phyloP scores from a whole-genome alignment of 495 filamentous ascomycete genomes.

The Podospora pseudocomata region DNA sequence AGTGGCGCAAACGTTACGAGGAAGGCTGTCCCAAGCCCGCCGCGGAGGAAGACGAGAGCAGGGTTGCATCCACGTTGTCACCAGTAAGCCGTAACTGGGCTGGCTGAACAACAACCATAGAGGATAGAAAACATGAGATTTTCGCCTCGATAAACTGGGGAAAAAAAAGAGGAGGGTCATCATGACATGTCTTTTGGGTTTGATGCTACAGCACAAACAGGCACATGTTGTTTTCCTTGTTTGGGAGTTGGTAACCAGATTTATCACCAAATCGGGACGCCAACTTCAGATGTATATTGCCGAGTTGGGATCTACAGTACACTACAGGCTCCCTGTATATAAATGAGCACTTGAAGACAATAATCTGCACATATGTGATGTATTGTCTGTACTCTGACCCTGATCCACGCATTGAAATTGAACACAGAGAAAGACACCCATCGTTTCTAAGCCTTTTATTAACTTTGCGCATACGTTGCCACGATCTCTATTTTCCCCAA shows the following conservation, averaged over 20 bases:
- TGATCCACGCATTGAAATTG: too few species aligned
- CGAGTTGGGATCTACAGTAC: conserved; percentile 5
- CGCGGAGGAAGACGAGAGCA: background rate
- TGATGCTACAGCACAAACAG: background rate
- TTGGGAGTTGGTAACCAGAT: background rate
- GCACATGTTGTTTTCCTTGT: background rate
- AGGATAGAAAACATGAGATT: background rate
- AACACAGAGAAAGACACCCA: background rate
- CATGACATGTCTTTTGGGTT: background rate
- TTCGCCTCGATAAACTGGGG: background rate
- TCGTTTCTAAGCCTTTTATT: background rate
- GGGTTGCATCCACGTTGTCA: background rate
- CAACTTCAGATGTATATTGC: conserved; percentile 4
- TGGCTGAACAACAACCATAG: background rate
- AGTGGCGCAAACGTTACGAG: background rate
- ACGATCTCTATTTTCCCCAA: background rate
- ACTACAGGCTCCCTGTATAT: conserved; percentile 5
- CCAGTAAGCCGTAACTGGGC: background rate
- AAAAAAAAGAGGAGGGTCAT: background rate
- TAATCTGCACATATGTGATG: background rate
- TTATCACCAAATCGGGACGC: background rate
- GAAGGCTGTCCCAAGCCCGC: background rate
- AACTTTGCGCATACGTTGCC: background rate
- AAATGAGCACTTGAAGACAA: background rate
- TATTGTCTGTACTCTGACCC: background rate